Percentiles rank a stretch among this genome's conserved stretches.
phyloP scores from a whole-genome alignment of 2,329 filamentous ascomycete genomes.

The Hypoxylon sp. region DNA sequence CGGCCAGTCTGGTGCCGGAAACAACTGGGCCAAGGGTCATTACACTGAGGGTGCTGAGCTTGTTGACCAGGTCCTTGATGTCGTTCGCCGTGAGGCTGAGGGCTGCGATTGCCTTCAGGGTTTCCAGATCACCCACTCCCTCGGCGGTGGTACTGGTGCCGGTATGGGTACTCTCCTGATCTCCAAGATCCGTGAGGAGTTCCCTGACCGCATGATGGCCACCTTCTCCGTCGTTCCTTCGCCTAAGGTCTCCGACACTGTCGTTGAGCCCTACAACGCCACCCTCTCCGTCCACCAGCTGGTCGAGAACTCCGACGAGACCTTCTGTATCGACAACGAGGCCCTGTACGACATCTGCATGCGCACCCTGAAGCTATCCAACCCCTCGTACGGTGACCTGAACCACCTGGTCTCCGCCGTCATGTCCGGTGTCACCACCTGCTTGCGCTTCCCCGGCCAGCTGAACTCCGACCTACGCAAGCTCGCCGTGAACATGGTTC shows the following conservation, averaged over 20 bases:
- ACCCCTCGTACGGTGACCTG: slow-evolving; percentile 98
- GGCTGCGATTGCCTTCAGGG: slow-evolving; percentile 99
- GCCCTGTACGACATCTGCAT: slow-evolving; percentile 99
- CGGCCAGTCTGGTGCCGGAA: slow-evolving; percentile 98
- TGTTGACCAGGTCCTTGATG: slow-evolving; percentile 97
- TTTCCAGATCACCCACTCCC: slow-evolving; percentile 99
- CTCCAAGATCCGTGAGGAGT: slow-evolving; percentile 99
- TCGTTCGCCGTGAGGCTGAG: slow-evolving; percentile 98
- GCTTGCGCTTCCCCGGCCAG: slow-evolving; percentile 98
- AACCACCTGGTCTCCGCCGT: slow-evolving; percentile 99
- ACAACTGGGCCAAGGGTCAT: slow-evolving; percentile 99
- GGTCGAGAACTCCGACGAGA: slow-evolving; percentile 99
- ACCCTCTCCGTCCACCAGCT: slow-evolving; percentile 99
- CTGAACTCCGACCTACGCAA: slow-evolving; percentile 99
- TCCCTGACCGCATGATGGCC: slow-evolving; percentile 99
- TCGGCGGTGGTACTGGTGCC: slow-evolving; percentile 99
- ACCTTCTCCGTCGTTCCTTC: slow-evolving; percentile 99
- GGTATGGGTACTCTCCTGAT: slow-evolving; percentile 99
- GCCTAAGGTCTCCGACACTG: slow-evolving; percentile 99
- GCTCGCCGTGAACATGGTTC: slow-evolving; percentile 99
- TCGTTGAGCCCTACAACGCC: slow-evolving; percentile 99
- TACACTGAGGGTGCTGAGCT: slow-evolving; percentile 99
- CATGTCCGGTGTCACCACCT: slow-evolving; percentile 99
- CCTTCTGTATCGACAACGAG: slow-evolving; percentile 99
- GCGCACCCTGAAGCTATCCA: slow-evolving; percentile 98